Evolutionary conservation across 179 eudicot genomes (phyloP), one percentile per base, ranked within the genome.

Genomic region (Spinacia oleracea): DNA sequence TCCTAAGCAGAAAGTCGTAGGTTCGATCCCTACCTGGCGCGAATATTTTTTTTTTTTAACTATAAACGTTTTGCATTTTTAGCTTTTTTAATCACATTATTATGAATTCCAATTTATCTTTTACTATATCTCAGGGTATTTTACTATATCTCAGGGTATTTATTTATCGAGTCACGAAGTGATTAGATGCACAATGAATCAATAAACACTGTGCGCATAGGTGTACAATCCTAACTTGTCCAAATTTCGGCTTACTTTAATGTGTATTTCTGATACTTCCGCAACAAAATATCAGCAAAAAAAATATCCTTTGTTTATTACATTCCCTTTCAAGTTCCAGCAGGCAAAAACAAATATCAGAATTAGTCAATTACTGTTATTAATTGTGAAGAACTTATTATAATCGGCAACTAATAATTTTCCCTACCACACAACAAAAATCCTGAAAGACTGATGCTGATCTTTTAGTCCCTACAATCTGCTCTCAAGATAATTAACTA

Each of bases 1-100:
- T n/a, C n/a, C n/a, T 76, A 64, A 76, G 72, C 79, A 72, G 81
- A 79, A 79, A 65, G 81, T 79, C 77, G 81, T 79, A 79, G 81
- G 81, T 79, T 79, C 77, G 81, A 79, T 66, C 81, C 81, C 72
- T 79, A 79, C 81, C 77, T 79, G 77, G 77, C 81, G 81, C 77
- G 76, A 3, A 6, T 20, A 21, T 46, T 75, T n/a, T n/a, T n/a
- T n/a, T n/a, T n/a, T n/a, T n/a, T n/a, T n/a, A n/a, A n/a, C n/a
- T n/a, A n/a, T n/a, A n/a, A n/a, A n/a, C n/a, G n/a, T n/a, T n/a
- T n/a, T n/a, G n/a, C n/a, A n/a, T n/a, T n/a, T n/a, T n/a, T n/a
- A n/a, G n/a, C n/a, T n/a, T n/a, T n/a, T n/a, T n/a, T n/a, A n/a
- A n/a, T n/a, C n/a, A n/a, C n/a, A n/a, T n/a, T n/a, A n/a, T n/a